phyloP scores from a whole-genome alignment of 768 basidiomycete species.

The Boletus subcaerulescens region DNA sequence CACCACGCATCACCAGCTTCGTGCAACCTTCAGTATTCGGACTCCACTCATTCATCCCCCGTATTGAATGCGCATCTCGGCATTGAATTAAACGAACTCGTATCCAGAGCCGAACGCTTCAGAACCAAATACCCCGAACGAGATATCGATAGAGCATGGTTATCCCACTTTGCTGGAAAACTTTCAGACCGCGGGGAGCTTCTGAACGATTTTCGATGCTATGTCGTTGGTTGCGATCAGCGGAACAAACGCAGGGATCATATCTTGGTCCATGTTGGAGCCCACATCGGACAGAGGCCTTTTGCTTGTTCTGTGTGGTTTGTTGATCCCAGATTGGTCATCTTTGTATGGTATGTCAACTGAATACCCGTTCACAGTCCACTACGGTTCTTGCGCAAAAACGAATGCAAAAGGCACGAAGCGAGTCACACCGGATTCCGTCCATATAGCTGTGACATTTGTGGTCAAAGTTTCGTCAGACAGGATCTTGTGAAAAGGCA shows the following conservation, averaged over 20 bases:
- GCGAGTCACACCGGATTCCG: slow-evolving; percentile 57
- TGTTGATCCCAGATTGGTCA: slow-evolving; percentile 23
- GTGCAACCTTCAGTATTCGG: not conserved
- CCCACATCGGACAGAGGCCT: slow-evolving; percentile 66
- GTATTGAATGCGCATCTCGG: slow-evolving; percentile 65
- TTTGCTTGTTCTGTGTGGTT: slow-evolving; percentile 67
- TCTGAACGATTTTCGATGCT: slow-evolving; percentile 63
- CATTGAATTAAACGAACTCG: slow-evolving; percentile 51
- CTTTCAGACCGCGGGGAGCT: slow-evolving; percentile 56
- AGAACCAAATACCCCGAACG: slow-evolving; percentile 49
- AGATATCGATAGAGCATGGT: slow-evolving; percentile 64
- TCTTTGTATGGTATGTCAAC: not conserved
- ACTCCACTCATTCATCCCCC: slow-evolving; percentile 36
- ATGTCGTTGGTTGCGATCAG: slow-evolving; percentile 62
- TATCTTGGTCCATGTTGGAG: slow-evolving; percentile 70
- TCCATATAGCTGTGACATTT: slow-evolving; percentile 58
- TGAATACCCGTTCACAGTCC: slow-evolving; percentile 38
- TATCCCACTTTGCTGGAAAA: slow-evolving; percentile 66
- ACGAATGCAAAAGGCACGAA: slow-evolving; percentile 76
- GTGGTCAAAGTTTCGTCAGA: slow-evolving; percentile 58
- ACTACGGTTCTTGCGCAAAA: slow-evolving; percentile 66
- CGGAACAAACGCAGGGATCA: slow-evolving; percentile 72
- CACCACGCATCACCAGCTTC: not conserved
- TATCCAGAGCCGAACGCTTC: slow-evolving; percentile 53
- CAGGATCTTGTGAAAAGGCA: slow-evolving; percentile 70